These are phyloP conservation scores for Podospora comata DNA, from an alignment of 495 filamentous ascomycete genomes.

Conservation along the genomic window DNA sequence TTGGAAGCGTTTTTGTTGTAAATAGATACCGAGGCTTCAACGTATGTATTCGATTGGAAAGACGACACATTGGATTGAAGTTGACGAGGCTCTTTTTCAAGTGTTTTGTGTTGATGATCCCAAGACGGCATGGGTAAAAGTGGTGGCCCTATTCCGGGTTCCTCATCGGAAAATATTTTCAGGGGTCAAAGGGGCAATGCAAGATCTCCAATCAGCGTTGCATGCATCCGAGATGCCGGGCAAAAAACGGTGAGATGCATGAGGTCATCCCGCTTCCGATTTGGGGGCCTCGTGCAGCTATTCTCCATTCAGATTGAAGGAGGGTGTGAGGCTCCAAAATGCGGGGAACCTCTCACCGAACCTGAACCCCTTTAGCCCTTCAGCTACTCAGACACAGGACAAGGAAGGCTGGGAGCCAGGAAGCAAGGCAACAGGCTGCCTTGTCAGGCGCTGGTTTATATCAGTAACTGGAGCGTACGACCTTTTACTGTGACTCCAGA, in stretches of 20 bases:
- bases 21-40: background rate
- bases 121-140: background rate
- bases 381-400: background rate
- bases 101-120: background rate
- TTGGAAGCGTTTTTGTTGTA: conserved; percentile 5
- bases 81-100: background rate
- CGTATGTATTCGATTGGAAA: background rate
- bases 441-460: background rate
- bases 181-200: background rate
- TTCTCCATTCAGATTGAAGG: background rate
- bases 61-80: background rate
- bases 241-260: background rate
- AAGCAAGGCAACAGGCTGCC: background rate
- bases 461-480: too few species aligned
- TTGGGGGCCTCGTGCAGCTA: background rate
- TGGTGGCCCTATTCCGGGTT: background rate
- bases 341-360: background rate
- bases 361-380: background rate
- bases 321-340: conserved; percentile 1
- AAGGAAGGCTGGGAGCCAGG: background rate
- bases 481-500: too few species aligned
- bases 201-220: background rate
- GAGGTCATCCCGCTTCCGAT: conserved; percentile 9
- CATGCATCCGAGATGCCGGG: background rate
- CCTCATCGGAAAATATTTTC: background rate